Percentiles rank a stretch among this genome's conserved stretches.
These are phyloP conservation scores for Lipomyces yamanashiensis DNA, from an alignment of 805 yeast species.

Conservation along the genomic window DNA sequence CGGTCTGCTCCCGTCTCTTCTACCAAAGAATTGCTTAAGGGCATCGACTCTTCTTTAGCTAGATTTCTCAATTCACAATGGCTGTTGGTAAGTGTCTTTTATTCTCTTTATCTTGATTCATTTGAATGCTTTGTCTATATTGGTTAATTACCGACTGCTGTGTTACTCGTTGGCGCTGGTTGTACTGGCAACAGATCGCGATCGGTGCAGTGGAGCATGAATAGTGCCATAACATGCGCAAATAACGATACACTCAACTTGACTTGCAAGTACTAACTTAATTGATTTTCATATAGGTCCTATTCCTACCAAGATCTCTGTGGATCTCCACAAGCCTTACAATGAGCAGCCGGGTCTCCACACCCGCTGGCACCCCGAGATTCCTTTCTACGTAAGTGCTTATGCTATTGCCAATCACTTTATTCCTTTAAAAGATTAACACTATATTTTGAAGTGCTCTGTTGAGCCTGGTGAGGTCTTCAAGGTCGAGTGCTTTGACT, in stretches of 20 bases:
- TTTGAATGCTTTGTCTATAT: not conserved
- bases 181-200: too few species aligned
- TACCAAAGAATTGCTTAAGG: not conserved
- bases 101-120: not conserved
- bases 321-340: conserved; percentile 53
- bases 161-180: not conserved
- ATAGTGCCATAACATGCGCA: not conserved
- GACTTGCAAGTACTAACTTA: not conserved
- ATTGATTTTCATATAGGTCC: conserved; percentile 24
- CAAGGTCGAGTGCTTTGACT: conserved; percentile 57
- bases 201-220: too few species aligned
- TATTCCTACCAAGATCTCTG: conserved; percentile 49
- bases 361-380: conserved; percentile 58
- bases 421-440: not conserved
- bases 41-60: not conserved
- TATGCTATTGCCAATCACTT: not conserved
- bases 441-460: conserved; percentile 23
- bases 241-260: not conserved
- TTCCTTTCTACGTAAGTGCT: conserved; percentile 35
- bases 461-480: conserved; percentile 53
- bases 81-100: conserved; percentile 11
- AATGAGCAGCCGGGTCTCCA: conserved; percentile 55
- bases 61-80: not conserved
- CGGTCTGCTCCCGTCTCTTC: not conserved
- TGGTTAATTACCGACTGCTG: not conserved